Evolutionary conservation across 2,329 filamentous ascomycete genomes (phyloP).

Genomic region (Pseudopithomyces maydicus): DNA sequence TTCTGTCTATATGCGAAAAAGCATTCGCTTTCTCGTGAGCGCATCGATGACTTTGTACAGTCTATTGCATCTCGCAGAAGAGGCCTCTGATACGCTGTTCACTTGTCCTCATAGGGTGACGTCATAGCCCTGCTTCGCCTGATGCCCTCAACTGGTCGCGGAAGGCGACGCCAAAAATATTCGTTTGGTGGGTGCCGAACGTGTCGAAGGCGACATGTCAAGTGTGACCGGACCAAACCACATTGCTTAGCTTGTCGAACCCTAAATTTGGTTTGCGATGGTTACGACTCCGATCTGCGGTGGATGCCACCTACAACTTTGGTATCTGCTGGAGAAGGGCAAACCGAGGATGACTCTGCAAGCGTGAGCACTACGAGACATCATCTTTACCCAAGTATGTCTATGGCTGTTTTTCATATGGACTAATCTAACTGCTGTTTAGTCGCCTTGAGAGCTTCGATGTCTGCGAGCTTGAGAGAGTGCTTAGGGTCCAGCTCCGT

Average conservation of each 20-base stretch:
- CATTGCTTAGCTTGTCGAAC: constrained; percentile 11
- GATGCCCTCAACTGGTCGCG: constrained; percentile 1
- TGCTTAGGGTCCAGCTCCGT: constrained; percentile 3
- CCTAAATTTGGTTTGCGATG: constrained; percentile 8
- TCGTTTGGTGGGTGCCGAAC: constrained; percentile 16
- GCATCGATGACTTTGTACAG: no score
- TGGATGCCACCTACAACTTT: constrained; percentile 10
- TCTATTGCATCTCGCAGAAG: no score
- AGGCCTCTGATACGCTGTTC: no score
- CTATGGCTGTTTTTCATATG: neutral
- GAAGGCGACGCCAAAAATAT: constrained; percentile 12
- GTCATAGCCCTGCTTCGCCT: neutral
- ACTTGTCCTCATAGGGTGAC: neutral
- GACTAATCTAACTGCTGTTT: neutral
- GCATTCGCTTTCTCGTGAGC: no score
- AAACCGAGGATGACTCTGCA: constrained; percentile 1
- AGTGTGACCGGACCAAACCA: constrained; percentile 16
- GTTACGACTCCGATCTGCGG: constrained; percentile 9
- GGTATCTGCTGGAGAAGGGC: neutral
- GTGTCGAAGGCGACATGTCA: constrained; percentile 15
- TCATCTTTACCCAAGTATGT: constrained; percentile 15
- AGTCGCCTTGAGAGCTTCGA: constrained; percentile 5
- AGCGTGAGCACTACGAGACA: constrained; percentile 10
- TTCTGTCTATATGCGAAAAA: neutral
- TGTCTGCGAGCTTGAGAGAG: constrained; percentile 1